phyloP scores from a whole-genome alignment of 805 yeast genomes.

The Lipomyces anomalus region DNA sequence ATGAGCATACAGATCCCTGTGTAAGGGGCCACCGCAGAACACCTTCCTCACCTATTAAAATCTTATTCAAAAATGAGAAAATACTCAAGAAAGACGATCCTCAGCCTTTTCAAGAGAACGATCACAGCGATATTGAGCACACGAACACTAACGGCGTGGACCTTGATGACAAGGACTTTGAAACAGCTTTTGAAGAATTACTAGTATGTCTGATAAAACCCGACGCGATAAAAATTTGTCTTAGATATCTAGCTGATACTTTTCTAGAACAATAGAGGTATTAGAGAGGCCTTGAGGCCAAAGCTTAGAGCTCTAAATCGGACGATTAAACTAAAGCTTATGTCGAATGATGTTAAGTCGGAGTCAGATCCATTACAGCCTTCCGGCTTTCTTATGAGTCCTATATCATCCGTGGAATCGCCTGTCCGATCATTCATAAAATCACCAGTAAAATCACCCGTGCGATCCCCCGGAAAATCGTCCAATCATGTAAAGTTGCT shows the following conservation, averaged over 20 bases:
- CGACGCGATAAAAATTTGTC: background rate
- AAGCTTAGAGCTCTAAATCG: constrained; percentile 6
- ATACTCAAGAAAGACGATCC: background rate
- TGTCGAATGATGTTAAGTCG: constrained; percentile 2
- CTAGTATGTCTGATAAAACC: constrained; percentile 3
- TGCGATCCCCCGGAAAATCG: constrained; percentile 1
- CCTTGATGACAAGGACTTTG: background rate
- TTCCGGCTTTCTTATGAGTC: background rate
- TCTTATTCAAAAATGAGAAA: background rate
- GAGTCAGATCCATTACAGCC: too few relatives aligned
- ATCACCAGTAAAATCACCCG: background rate
- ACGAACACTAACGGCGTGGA: background rate
- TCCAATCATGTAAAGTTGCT: background rate
- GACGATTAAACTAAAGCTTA: constrained; percentile 1
- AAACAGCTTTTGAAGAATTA: constrained; percentile 4
- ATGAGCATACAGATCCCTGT: background rate
- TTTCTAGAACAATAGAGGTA: constrained; percentile 2
- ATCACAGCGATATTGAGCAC: constrained; percentile 2
- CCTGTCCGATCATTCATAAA: background rate
- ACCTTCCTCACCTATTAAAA: too few relatives aligned
- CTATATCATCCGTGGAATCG: background rate
- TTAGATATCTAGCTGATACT: background rate
- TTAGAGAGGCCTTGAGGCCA: constrained; percentile 5
- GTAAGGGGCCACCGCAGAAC: background rate
- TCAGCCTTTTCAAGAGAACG: constrained; percentile 1